phyloP scores from a whole-genome alignment of 441 rosid genomes.

The Metrosideros polymorpha region DNA sequence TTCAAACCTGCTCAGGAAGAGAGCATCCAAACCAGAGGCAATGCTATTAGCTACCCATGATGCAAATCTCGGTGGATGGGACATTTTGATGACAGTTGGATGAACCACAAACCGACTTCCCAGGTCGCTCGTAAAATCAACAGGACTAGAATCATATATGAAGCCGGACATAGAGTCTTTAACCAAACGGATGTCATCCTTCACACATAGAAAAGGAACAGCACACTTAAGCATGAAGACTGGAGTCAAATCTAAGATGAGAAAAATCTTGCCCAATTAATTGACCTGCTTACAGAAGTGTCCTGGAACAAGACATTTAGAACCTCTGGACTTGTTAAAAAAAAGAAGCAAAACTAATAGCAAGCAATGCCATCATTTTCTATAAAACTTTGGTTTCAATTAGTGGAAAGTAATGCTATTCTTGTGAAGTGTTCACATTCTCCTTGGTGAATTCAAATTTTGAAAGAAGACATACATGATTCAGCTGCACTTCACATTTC shows the following conservation, averaged over 20 bases:
- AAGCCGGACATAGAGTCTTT: conserved; percentile 69
- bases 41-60: conserved; percentile 68
- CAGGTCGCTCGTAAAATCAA: conserved; percentile 84
- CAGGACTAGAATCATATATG: conserved; percentile 76
- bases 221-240: not conserved
- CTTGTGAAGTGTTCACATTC: not conserved
- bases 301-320: not conserved
- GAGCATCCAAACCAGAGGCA: conserved; percentile 67
- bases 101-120: conserved; percentile 63
- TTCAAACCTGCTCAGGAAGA: conserved; percentile 81
- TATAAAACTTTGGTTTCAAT: not conserved
- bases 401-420: not conserved
- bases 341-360: not conserved
- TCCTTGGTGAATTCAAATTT: not conserved
- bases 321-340: not conserved
- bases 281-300: not conserved
- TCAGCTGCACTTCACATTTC: conserved; percentile 34
- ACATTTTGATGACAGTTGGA: conserved; percentile 58
- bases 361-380: not conserved
- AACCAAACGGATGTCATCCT: conserved; percentile 67
- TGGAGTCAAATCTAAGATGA: not conserved
- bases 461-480: conserved; percentile 27
- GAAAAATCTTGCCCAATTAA: not conserved
- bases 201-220: conserved; percentile 4
- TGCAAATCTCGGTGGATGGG: conserved; percentile 59